Evolutionary conservation across 306 rosid genomes (phyloP).

Genomic region (Lotus japonicus): DNA sequence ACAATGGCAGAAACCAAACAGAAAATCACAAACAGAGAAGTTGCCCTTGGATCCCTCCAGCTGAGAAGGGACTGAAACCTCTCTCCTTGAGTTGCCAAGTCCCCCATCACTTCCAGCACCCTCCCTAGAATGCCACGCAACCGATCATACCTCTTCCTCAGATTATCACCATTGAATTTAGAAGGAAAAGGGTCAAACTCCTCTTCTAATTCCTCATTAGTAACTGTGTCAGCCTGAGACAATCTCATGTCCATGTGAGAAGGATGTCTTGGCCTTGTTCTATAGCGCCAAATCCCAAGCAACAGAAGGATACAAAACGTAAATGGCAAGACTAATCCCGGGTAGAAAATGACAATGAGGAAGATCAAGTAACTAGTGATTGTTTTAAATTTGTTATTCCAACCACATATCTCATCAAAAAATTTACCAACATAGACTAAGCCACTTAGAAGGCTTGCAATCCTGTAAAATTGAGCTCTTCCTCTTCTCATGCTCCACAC

Average conservation of each 20-base stretch:
- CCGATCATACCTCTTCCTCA: constrained; percentile 37
- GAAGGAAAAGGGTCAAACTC: constrained; percentile 36
- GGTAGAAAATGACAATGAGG: not conserved
- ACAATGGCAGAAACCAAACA: constrained; percentile 23
- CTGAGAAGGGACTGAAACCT: constrained; percentile 34
- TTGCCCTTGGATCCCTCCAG: constrained; percentile 54
- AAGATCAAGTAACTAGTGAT: not conserved
- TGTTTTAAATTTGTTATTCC: constrained; percentile 18
- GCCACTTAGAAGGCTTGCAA: constrained; percentile 13
- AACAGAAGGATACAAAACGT: not conserved
- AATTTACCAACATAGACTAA: not conserved
- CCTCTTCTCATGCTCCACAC: constrained; percentile 46
- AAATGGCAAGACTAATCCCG: not conserved
- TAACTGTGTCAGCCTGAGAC: constrained; percentile 32
- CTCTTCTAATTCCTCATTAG: constrained; percentile 39
- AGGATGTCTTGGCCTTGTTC: constrained; percentile 38
- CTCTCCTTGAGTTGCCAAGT: constrained; percentile 51
- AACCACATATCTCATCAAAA: constrained; percentile 19
- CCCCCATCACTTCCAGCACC: constrained; percentile 28
- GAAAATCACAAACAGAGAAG: constrained; percentile 29
- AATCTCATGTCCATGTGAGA: constrained; percentile 34
- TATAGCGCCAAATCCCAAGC: constrained; percentile 12
- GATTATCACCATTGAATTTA: constrained; percentile 1
- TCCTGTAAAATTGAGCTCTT: constrained; percentile 30
- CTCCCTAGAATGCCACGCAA: constrained; percentile 34